Base-by-base conservation (phyloP, 225 moss, liverwort and hornwort species). In the Straminergon stramineum region DNA sequence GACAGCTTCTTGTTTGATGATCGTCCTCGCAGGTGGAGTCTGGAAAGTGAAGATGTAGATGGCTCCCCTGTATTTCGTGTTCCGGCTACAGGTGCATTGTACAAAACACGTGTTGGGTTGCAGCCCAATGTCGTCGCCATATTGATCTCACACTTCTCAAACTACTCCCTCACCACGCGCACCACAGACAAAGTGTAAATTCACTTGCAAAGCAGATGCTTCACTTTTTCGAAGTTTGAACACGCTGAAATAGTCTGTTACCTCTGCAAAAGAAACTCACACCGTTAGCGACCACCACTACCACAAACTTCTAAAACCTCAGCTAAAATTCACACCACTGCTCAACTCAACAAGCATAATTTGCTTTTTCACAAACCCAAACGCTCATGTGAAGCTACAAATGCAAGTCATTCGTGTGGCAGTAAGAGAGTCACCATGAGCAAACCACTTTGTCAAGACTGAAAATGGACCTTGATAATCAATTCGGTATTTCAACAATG, bases 71-170 rank as follows among this genome's bases (percentile, higher is more conserved):
- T 69, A 48, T 83, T 92, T 68, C 79, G 89, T 14, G 78, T 48
- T n/a, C 89, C 88, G 24, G 83, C 73, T 15, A 92, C 55, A 27
- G 93, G 93, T 35, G 87, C 88, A 86, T 87, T 90, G 71, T 56
- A 88, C 7, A 94, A 73, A n/a, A 93, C 74, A 58, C 88, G 92
- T 41, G 92, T 35, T 77, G 92, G 81, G 58, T 79, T 93, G 91
- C 92, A 94, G 69, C 93, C 91, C 90, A 93, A 88, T 52, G 91
- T 76, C 64, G 92, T 89, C 89, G 91, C 90, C 92, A 91, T 91
- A 17, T 56, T 81, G 39, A 71, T 71, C 87, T 13, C 79, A 48
- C 69, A 88, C 64, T 84, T 53, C 69, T 35, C 37, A 89, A 77
- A 51, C 62, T 60, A 56, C 10, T 24, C 58, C 80, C 78, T 88